Evolutionary conservation across 768 basidiomycete genomes (phyloP).

Genomic region (Phanerochaete sordida): DNA sequence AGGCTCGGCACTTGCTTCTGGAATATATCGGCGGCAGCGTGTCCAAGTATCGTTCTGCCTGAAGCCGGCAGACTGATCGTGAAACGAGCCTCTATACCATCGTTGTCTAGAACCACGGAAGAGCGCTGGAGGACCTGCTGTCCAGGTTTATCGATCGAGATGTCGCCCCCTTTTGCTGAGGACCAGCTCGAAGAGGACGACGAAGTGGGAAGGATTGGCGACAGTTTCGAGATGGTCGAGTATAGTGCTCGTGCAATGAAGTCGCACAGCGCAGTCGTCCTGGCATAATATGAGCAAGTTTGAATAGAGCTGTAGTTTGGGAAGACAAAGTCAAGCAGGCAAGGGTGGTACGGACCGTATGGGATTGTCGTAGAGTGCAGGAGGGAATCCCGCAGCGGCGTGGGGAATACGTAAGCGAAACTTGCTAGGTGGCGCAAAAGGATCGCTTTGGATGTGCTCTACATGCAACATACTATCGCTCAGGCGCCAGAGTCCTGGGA

Average conservation of each 20-base stretch:
- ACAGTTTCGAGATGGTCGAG: neutral
- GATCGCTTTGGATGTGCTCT: slow-evolving; percentile 16
- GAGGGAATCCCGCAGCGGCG: slow-evolving; percentile 5
- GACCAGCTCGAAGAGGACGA: neutral
- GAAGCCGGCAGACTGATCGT: slow-evolving; percentile 13
- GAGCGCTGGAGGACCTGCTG: slow-evolving; percentile 16
- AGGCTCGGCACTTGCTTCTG: slow-evolving; percentile 3
- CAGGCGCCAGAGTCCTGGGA: slow-evolving; percentile 12
- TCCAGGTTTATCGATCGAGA: slow-evolving; percentile 13
- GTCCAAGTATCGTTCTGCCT: slow-evolving; percentile 12
- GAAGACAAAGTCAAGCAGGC: neutral
- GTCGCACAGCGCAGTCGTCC: slow-evolving; percentile 12
- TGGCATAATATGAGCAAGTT: neutral
- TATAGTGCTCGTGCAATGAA: slow-evolving; percentile 8
- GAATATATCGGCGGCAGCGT: slow-evolving; percentile 5
- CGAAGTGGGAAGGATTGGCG: neutral
- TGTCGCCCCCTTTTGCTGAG: slow-evolving; percentile 12
- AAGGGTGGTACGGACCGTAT: neutral
- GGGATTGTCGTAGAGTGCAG: neutral
- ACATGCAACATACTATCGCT: slow-evolving; percentile 3
- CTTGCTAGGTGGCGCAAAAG: slow-evolving; percentile 16
- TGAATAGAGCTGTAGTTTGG: neutral
- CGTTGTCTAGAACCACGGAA: slow-evolving; percentile 3
- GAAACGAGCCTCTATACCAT: slow-evolving; percentile 14
- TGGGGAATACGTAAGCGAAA: slow-evolving; percentile 10